Evolutionary conservation across 495 filamentous ascomycete species (phyloP).

Genomic region (Choiromyces venosus): DNA sequence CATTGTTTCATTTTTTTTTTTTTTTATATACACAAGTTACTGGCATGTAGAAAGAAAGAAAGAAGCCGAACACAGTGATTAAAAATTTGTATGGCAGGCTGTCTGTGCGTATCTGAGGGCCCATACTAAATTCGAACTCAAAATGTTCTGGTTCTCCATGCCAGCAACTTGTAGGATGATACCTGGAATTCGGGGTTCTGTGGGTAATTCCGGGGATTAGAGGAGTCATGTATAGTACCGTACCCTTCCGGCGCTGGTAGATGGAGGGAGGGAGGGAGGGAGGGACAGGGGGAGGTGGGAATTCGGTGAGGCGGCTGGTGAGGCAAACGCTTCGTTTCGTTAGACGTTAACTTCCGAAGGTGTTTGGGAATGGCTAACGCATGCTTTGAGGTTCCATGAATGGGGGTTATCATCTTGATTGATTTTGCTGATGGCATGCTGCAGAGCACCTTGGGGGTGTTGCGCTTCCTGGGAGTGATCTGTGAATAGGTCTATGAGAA

Average conservation of each 20-base stretch:
- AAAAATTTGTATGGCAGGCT: too few relatives aligned
- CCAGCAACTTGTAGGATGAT: too few relatives aligned
- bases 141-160: too few relatives aligned
- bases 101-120: too few relatives aligned
- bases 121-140: too few relatives aligned
- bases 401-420: not conserved
- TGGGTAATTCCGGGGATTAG: not conserved
- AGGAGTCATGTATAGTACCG: too few relatives aligned
- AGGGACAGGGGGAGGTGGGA: not conserved
- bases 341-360: not conserved
- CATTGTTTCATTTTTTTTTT: not conserved
- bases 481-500: not conserved
- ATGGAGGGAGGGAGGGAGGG: not conserved
- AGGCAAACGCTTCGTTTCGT: not conserved
- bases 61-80: too few relatives aligned
- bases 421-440: not conserved
- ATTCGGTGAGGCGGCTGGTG: not conserved
- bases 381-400: not conserved
- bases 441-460: not conserved
- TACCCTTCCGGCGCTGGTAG: not conserved
- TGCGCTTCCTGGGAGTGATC: not conserved
- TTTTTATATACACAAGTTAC: too few relatives aligned
- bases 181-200: not conserved
- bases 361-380: not conserved
- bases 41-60: too few relatives aligned